phyloP scores from a whole-genome alignment of 352 stramenopile species.

The Pilasporangium apinafurcum region DNA sequence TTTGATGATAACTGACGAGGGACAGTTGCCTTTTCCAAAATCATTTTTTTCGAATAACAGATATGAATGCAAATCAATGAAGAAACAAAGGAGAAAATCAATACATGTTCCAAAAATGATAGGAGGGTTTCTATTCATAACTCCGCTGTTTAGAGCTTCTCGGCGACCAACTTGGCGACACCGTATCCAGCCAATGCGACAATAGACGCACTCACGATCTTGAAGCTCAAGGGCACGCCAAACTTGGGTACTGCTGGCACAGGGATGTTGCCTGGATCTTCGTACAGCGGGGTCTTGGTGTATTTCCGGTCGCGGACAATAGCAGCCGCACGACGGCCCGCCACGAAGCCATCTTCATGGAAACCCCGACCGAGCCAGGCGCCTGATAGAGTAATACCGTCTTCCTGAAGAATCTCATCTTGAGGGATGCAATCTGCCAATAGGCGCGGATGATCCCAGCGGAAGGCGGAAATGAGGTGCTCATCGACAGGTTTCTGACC shows the following conservation, averaged over 20 bases:
- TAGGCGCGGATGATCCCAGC: conserved; percentile 80
- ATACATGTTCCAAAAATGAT: neutral
- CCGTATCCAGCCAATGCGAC: conserved; percentile 60
- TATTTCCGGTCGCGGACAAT: conserved; percentile 78
- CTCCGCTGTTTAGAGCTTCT: conserved; percentile 23
- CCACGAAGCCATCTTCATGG: conserved; percentile 84
- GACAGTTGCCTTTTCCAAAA: conserved; percentile 3
- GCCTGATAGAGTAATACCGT: conserved; percentile 77
- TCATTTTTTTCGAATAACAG: neutral
- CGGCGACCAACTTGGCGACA: conserved; percentile 41
- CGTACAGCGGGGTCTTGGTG: conserved; percentile 63
- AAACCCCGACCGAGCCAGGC: conserved; percentile 79
- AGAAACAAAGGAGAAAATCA: neutral
- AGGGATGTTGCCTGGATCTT: conserved; percentile 78
- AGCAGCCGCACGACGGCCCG: conserved; percentile 64
- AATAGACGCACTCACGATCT: conserved; percentile 40
- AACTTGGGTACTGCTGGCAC: conserved; percentile 69
- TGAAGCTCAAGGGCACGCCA: conserved; percentile 60
- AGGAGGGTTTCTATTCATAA: neutral
- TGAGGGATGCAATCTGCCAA: conserved; percentile 82
- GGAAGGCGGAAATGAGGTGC: conserved; percentile 66
- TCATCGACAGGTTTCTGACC: conserved; percentile 45
- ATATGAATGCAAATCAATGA: neutral
- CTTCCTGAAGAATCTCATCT: conserved; percentile 81
- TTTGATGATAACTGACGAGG: neutral